phyloP scores from a whole-genome alignment of 208 protist genomes.

The Acanthamoeba pearcei region DNA sequence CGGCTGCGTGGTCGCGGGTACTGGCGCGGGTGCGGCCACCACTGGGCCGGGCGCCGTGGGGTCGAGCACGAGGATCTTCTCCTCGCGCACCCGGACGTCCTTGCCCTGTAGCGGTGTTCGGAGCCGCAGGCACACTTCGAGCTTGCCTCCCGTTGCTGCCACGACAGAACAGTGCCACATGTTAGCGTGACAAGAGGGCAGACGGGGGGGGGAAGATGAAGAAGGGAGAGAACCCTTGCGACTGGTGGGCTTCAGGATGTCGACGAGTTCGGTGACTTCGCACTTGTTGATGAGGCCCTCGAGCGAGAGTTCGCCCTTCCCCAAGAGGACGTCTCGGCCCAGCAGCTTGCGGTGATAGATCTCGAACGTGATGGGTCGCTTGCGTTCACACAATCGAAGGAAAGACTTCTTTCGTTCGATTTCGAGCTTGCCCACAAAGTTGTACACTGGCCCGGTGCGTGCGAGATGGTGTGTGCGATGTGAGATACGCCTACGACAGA shows the following conservation, averaged over 20 bases:
- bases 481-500: background rate
- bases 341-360: constrained; percentile 31
- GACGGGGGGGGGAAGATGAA: background rate
- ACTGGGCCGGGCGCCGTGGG: background rate
- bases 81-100: background rate
- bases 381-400: constrained; percentile 41
- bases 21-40: background rate
- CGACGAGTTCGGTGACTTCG: background rate
- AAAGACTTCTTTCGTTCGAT: constrained; percentile 71
- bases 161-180: background rate
- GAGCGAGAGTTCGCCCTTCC: constrained; percentile 18
- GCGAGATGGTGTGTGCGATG: background rate
- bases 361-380: constrained; percentile 34
- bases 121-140: constrained; percentile 43
- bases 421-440: background rate
- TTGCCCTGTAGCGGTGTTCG: constrained; percentile 32
- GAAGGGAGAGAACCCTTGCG: constrained; percentile 3
- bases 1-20: background rate
- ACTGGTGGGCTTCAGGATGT: constrained; percentile 8
- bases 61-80: constrained; percentile 38
- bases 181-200: background rate
- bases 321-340: background rate
- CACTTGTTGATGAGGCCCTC: constrained; percentile 41
- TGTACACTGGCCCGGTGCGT: background rate
- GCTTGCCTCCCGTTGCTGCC: constrained; percentile 48